A percentile compares a stretch with the other conserved stretches of the same genome.
Conservation (phyloP, 306 rosid species). For the Vachellia collinsii region DNA sequence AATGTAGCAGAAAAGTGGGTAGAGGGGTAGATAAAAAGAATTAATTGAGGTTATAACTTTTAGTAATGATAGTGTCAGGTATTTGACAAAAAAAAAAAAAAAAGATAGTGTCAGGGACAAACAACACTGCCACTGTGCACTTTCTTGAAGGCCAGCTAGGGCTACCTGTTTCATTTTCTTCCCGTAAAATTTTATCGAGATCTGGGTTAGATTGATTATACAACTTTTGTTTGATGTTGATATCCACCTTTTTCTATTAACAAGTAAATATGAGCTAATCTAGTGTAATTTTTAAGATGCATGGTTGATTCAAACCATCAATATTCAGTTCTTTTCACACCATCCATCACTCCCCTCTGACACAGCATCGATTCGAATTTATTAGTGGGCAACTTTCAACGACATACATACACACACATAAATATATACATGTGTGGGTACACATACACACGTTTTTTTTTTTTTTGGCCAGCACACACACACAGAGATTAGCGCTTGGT, state of each 20-base stretch:
- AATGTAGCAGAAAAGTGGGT: not conserved
- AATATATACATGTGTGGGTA: no score
- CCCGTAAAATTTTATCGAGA: not conserved
- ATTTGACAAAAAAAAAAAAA: no score
- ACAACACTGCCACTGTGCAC: not conserved
- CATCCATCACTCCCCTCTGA: not conserved
- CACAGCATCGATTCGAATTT: not conserved
- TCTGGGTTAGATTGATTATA: not conserved
- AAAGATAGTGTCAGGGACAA: not conserved
- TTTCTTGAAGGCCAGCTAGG: not conserved
- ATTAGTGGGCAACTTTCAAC: not conserved
- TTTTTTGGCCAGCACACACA: no score
- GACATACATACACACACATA: not conserved
- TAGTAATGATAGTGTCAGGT: not conserved
- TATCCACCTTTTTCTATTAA: not conserved
- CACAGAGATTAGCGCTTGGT: not conserved
- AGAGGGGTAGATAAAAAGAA: not conserved
- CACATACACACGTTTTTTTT: no score
- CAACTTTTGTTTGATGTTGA: not conserved
- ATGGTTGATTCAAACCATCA: not conserved
- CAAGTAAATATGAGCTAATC: not conserved
- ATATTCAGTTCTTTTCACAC: not conserved
- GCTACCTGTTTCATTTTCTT: not conserved
- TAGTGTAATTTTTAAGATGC: not conserved
- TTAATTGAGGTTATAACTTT: not conserved